Percentiles rank a stretch among this genome's conserved stretches.
Conservation (phyloP, 108 stramenopile species). For the Discostella stelligeroides region DNA sequence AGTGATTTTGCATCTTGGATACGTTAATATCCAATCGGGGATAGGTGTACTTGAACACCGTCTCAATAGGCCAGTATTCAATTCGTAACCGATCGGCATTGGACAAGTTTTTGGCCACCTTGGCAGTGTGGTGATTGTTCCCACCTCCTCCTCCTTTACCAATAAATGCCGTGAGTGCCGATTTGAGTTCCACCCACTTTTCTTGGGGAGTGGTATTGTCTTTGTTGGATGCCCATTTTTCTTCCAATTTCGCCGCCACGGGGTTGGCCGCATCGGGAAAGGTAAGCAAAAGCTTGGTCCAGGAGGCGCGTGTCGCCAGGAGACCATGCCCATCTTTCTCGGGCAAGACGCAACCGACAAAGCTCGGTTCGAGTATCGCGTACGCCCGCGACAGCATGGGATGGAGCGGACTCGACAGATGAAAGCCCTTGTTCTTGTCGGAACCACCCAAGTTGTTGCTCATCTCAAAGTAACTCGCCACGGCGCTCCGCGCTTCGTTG, state of each 20-base stretch:
- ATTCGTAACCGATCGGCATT: slow-evolving; percentile 58
- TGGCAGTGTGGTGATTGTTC: slow-evolving; percentile 30
- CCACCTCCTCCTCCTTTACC: slow-evolving; percentile 28
- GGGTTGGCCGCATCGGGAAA: slow-evolving; percentile 76
- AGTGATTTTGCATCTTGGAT: slow-evolving; percentile 98
- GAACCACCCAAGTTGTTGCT: slow-evolving; percentile 60
- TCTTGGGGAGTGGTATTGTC: slow-evolving; percentile 51
- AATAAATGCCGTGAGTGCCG: slow-evolving; percentile 58
- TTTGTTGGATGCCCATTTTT: slow-evolving; percentile 62
- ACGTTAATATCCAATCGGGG: slow-evolving; percentile 99
- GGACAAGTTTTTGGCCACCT: slow-evolving; percentile 53
- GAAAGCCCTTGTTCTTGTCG: slow-evolving; percentile 74
- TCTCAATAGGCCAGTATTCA: slow-evolving; percentile 88
- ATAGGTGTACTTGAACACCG: slow-evolving; percentile 93
- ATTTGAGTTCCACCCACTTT: slow-evolving; percentile 86
- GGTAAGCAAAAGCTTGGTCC: slow-evolving; percentile 82
- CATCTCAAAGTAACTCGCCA: slow-evolving; percentile 97
- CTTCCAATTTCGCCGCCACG: slow-evolving; percentile 54
- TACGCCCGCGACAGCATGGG: slow-evolving; percentile 90
- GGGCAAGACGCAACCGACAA: slow-evolving; percentile 79
- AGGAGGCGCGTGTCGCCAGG: slow-evolving; percentile 74
- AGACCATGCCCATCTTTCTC: slow-evolving; percentile 85
- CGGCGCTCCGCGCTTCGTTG: slow-evolving; percentile 93
- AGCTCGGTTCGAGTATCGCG: slow-evolving; percentile 90
- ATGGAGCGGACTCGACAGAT: slow-evolving; percentile 77